Evolutionary conservation across 2,329 filamentous ascomycete species (phyloP).

Genomic region (Sporothrix phasma): DNA sequence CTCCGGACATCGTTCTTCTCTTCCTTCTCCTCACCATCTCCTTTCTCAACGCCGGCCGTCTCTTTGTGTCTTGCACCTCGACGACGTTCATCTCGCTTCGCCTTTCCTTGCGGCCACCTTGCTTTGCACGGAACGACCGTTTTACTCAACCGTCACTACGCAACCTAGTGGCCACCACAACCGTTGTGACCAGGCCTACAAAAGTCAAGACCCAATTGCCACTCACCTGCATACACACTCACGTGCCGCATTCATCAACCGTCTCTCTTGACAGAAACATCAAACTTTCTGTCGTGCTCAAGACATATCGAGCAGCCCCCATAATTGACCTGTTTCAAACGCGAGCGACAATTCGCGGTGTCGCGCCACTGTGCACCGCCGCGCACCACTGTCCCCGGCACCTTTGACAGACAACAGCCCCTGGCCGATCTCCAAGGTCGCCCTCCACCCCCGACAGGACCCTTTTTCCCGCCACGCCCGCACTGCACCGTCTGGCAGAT

Average conservation of each 20-base stretch:
- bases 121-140: not conserved
- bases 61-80: not conserved
- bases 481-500: not conserved
- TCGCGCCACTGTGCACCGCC: constrained; percentile 9
- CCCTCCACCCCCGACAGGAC: not conserved
- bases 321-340: constrained; percentile 10
- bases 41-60: not conserved
- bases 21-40: not conserved
- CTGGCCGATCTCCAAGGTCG: not conserved
- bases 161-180: not conserved
- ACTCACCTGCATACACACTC: constrained; percentile 3
- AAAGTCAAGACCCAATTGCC: not conserved
- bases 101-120: not conserved
- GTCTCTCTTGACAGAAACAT: not conserved
- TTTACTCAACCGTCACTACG: not conserved
- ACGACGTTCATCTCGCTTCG: not conserved
- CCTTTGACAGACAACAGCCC: not conserved
- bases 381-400: not conserved
- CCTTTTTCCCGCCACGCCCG: not conserved
- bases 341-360: constrained; percentile 4
- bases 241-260: constrained; percentile 2
- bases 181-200: not conserved
- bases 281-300: not conserved
- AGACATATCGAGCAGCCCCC: not conserved
- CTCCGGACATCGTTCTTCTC: not conserved